Base-by-base conservation (phyloP, 2,329 filamentous ascomycete species). In the Trichoderma gracile region DNA sequence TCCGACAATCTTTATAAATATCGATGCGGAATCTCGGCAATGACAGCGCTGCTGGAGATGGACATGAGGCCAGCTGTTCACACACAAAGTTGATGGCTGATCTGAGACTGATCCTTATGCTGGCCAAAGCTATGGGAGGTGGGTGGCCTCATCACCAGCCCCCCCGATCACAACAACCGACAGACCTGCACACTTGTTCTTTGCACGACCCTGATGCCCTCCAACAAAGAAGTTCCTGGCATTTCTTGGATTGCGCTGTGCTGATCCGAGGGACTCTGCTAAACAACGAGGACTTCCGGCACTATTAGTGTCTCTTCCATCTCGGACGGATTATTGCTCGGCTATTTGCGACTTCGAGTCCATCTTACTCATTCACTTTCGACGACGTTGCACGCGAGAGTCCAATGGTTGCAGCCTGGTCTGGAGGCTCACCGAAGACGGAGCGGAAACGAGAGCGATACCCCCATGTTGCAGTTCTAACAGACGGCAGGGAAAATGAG, bases 1-100 rank as follows among this genome's bases (percentile, higher is more conserved):
- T 38, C 33, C 33, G 33, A 38, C 33, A 17, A 40, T 40, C 50
- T 30, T 59, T 73, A 73, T 73, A 73, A 73, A 71, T 71, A 73
- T 66, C 63, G 67, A 68, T 66, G 67, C 64, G 66, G 67, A 66
- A 67, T 53, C 58, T 53, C 40, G 19, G 61, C 47, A 50, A 21
- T 53, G 40, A 15, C 47, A 46, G 55, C 47, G 42, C 43, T 45
- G 33, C 12, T 27, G 25, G 43, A 55, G 56, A 52, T 53, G 49
- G 33, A 55, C 63, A 43, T 65, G 50, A 57, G 45, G 23, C 14
- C 33, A 43, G 52, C 33, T 25, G 33, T 14, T n/a, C 40, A 23
- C 7, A 25, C 52, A 25, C 21, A 9, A 43, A n/a, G 19, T 23
- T 45, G 55, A 64, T 55, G 49, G 50, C 27, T 50, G 25, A 40